Evolutionary conservation across 2,329 filamentous ascomycete species (phyloP), one percentile per base, ranked within the genome.

Genomic region (Aspergillus phoenicis): DNA sequence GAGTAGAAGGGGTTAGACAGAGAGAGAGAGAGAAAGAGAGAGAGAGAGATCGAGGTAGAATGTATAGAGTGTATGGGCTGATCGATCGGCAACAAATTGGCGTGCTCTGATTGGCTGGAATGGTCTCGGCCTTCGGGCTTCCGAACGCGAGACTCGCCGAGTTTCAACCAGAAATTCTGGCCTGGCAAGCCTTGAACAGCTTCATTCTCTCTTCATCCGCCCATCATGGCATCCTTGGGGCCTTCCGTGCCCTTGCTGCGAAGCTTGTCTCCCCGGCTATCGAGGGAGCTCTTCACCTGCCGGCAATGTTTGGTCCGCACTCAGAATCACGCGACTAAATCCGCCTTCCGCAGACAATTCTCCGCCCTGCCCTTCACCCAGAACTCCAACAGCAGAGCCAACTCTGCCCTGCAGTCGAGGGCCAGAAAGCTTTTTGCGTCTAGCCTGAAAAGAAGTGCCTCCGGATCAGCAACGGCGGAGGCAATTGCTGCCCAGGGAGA

Each of bases 221-320:
- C 62, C 33, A 66, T 58, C 52, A 77, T 78, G 75, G 75, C 75
- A 59, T 70, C 72, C 33, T 56, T 77, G 49, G 69, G 71, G 52
- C 64, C 68, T 41, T 67, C 75, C 55, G 59, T 69, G 53, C 69
- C 73, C 24, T 59, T 73, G 54, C 73, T 76, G 62, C 70, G 73
- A 68, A 68, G 73, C 39, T 52, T 75, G 48, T 71, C 74, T 51
- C 74, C 73, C 51, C 73, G 76, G 39, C 51, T 80, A 6, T 72
- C 76, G 5, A 74, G 71, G 51, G 72, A 75, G 30, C 67, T 80
- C 57, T 79, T 79, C 65, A 75, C 74, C 52, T 78, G 78, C 62
- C 74, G 72, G n/a, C 76, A 78, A 73, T 79, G 76, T 58, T 68
- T 79, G 22, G 56, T 58, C 13, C 73, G 68, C 24, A 74, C 64